A percentile compares a stretch with the other conserved stretches of the same genome.
These are phyloP conservation scores for Cystobasidiaceae sp. DNA, from an alignment of 1,284 basidiomycete species.

Conservation along the genomic window DNA sequence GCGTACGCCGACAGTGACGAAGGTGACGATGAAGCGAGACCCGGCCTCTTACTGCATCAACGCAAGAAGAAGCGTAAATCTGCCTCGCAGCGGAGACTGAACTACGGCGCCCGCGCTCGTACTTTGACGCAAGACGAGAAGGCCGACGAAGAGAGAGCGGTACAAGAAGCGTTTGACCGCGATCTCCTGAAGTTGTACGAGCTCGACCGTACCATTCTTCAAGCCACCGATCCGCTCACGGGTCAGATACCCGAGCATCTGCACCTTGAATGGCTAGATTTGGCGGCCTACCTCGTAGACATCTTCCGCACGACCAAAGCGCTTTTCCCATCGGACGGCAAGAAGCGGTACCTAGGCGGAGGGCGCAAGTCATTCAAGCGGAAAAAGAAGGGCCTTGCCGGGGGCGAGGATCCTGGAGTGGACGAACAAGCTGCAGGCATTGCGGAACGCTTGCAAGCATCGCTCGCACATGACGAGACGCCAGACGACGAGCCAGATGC, in stretches of 20 bases:
- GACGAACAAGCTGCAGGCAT: constrained; percentile 66
- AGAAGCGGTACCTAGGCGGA: constrained; percentile 44
- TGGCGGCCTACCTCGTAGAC: constrained; percentile 79
- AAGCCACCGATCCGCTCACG: not conserved
- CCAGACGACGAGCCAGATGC: constrained; percentile 45
- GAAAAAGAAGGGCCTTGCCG: constrained; percentile 38
- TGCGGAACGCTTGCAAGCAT: constrained; percentile 66
- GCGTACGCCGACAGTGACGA: not conserved
- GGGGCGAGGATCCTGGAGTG: constrained; percentile 43
- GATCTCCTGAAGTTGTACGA: constrained; percentile 48
- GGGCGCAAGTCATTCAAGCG: not conserved
- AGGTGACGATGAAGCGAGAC: not conserved
- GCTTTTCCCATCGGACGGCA: constrained; percentile 67
- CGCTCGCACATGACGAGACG: constrained; percentile 53
- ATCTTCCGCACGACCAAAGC: constrained; percentile 78
- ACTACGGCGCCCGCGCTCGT: constrained; percentile 1
- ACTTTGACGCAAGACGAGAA: constrained; percentile 17
- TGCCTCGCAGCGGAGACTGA: not conserved
- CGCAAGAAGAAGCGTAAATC: constrained; percentile 17
- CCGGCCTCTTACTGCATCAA: not conserved
- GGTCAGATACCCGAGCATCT: constrained; percentile 46
- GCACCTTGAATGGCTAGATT: constrained; percentile 63
- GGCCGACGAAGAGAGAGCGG: constrained; percentile 35
- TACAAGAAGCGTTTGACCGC: constrained; percentile 44
- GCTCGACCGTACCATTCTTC: constrained; percentile 45